Base-by-base conservation (phyloP, 768 basidiomycete genomes). In the Udeniomyces megalosporus region DNA sequence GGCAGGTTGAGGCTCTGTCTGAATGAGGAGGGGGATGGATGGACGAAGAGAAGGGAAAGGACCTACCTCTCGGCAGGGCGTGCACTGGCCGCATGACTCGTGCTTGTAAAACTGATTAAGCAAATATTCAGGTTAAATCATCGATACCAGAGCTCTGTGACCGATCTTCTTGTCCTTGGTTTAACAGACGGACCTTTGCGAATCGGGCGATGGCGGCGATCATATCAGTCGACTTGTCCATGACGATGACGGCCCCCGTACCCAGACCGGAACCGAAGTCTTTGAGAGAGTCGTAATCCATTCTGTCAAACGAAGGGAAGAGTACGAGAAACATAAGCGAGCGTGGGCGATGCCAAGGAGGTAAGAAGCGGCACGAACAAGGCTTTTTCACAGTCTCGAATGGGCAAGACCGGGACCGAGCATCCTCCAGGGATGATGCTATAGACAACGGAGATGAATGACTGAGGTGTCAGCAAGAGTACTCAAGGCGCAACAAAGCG, bases 201-300 rank as follows among this genome's bases (percentile, higher is more conserved):
- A 99, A 95, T 42, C 93, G 85, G 3, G 93, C 88, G 67, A 99
- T 99, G 61, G 89, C 92, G 46, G 82, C 78, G 67, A 97, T 82
- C 55, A 99, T 84, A 71, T 99, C 93, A 31, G 93, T 95, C 71
- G 84, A 84, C 78, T 96, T 90, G 78, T 99, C 84, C 92, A 96
- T 95, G 68, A 99, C 93, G 66, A 99, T 97, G 64, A 99, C 91
- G 17, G 93, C 93, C 61, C 93, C 93, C 0, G 93, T 99, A 22
- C 93, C 93, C 64, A 99, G 82, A 74, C 92, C 92, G n/a, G 88
- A 86, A 69, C 89, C 87, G 1, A 86, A 85, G 71, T 96, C 93
- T 74, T 92, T 93, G 66, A 97, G 79, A 6, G 93, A 96, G 75
- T 99, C 93, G 70, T 84, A 99, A 76, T 97, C 93, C 93, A 99